Conservation (phyloP, 2,329 filamentous ascomycete species). For the Xylaria sp. region DNA sequence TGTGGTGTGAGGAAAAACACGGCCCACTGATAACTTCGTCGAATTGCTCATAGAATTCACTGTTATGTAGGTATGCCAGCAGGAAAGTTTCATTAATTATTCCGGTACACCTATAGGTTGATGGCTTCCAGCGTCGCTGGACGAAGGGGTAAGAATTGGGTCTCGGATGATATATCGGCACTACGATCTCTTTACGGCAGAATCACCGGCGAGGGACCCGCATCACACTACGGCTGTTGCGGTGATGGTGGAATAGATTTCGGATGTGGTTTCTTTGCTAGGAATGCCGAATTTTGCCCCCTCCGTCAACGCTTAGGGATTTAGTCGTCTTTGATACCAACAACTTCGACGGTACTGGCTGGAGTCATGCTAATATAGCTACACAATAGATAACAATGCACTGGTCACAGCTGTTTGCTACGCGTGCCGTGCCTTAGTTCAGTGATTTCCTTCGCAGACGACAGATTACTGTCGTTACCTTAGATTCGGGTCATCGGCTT, state of each 20-base stretch:
- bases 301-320: neutral
- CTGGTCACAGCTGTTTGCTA: no score
- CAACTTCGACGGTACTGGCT: neutral
- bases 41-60: neutral
- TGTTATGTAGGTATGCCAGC: neutral
- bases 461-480: neutral
- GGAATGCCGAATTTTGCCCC: neutral
- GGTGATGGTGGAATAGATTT: neutral
- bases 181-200: slow-evolving; percentile 12
- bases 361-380: neutral
- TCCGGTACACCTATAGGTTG: slow-evolving; percentile 8
- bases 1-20: slow-evolving; percentile 14
- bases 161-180: neutral
- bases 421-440: neutral
- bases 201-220: slow-evolving; percentile 2
- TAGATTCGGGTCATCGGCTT: neutral
- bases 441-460: neutral
- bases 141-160: neutral
- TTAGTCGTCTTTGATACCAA: neutral
- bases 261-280: neutral
- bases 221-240: neutral
- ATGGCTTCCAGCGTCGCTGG: neutral
- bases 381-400: no score
- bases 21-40: neutral
- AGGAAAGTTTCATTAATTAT: slow-evolving; percentile 1